Percentiles rank a stretch among this genome's conserved stretches.
phyloP scores from a whole-genome alignment of 208 protist species.

The Crithidia sp. region DNA sequence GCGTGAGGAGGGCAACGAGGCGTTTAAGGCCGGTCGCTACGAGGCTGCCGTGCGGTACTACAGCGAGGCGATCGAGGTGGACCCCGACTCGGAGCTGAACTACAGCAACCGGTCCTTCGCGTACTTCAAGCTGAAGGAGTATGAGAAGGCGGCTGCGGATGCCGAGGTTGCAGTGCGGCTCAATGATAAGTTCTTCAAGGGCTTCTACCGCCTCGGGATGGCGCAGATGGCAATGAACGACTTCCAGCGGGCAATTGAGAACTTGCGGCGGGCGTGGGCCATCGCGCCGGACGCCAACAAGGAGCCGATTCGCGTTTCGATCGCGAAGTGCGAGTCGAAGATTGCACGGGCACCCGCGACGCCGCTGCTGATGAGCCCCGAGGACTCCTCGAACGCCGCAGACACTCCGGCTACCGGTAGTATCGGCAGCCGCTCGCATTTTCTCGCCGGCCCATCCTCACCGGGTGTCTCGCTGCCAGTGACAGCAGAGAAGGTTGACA shows the following conservation, averaged over 20 bases:
- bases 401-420: not conserved
- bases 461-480: not conserved
- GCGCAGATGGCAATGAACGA: constrained; percentile 47
- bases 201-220: constrained; percentile 58
- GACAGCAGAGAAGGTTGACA: constrained; percentile 1
- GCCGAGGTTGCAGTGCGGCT: constrained; percentile 49
- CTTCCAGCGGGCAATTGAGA: constrained; percentile 45
- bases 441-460: not conserved
- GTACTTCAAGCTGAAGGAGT: constrained; percentile 59
- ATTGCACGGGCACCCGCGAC: constrained; percentile 49
- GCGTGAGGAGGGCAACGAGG: constrained; percentile 73
- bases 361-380: constrained; percentile 33
- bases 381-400: not conserved
- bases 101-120: constrained; percentile 82
- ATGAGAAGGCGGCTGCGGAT: constrained; percentile 42
- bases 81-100: constrained; percentile 54
- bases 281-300: constrained; percentile 41
- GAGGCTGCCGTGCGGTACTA: constrained; percentile 66
- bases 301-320: constrained; percentile 35
- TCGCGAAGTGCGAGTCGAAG: constrained; percentile 75
- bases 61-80: constrained; percentile 62
- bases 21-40: constrained; percentile 57
- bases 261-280: constrained; percentile 38
- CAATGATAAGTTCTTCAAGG: constrained; percentile 64
- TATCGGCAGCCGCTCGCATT: constrained; percentile 1